Evolutionary conservation across 345 rosid species (phyloP), one percentile per base, ranked within the genome.

Genomic region (Lepidium aucheri): DNA sequence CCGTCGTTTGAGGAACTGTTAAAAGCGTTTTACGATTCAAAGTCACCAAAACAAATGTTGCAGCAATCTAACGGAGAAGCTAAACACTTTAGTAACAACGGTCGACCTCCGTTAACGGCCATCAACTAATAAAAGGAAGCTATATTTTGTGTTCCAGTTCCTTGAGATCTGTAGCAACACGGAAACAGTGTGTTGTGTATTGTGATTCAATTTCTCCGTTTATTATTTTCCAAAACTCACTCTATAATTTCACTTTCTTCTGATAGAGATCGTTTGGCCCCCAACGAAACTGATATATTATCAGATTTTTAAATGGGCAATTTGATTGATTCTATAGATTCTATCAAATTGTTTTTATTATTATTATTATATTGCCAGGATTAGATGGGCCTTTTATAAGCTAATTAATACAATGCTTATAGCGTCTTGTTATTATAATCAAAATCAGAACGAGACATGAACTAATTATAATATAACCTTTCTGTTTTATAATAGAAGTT

Each of bases 1-100:
- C 97, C 94, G 18, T 75, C 95, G n/a, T 89, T 91, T 20, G 95
- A 89, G 41, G 97, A 91, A 61, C 45, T 95, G 67, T 40, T 95
- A 71, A 91, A 75, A 60, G 74, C 80, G 57, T 82, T 91, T 76
- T 85, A 85, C 81, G 97, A 87, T 58, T 66, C 80, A 0, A 88
- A 79, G 73, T 87, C 84, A 1, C 51, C 79, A 2, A 91, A 85
- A 77, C 88, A 74, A 66, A 78, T 59, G 55, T 60, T 33, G 45
- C 67, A 60, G 36, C 80, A 28, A 28, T 17, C 84, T 47, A 87
- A 87, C 46, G 97, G 96, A 55, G 97, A 94, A 49, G 60, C 70
- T 26, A 91, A 87, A 77, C 81, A 86, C 83, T 79, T 72, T 45
- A 36, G 50, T 67, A 52, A 46, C 68, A 63, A 50, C 64, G 68